phyloP scores from a whole-genome alignment of 2,329 filamentous ascomycete genomes.

The Allantophomopsis cytisporea region DNA sequence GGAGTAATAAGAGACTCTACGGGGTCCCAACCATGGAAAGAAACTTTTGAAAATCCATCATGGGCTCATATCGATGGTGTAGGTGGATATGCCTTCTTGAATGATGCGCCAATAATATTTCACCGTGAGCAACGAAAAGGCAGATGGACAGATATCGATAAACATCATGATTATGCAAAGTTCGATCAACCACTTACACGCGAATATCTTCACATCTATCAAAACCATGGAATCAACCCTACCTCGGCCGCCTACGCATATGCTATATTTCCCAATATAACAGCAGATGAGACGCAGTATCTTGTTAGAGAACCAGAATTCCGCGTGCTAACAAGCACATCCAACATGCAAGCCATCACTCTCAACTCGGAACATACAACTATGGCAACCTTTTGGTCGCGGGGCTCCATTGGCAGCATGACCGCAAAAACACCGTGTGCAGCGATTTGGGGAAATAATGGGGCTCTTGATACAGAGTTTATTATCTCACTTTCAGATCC shows the following conservation, averaged over 20 bases:
- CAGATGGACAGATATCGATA: constrained; percentile 8
- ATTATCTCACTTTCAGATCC: background rate
- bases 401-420: constrained; percentile 4
- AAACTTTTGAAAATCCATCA: background rate
- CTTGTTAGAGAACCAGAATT: constrained; percentile 3
- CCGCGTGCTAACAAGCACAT: background rate
- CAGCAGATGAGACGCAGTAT: constrained; percentile 2
- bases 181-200: constrained; percentile 4
- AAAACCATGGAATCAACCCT: constrained; percentile 6
- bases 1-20: no score
- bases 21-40: constrained; percentile 1
- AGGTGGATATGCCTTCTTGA: constrained; percentile 7
- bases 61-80: constrained; percentile 8
- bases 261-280: constrained; percentile 6
- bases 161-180: constrained; percentile 6
- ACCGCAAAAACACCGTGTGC: constrained; percentile 7
- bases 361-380: constrained; percentile 4
- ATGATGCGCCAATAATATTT: constrained; percentile 5
- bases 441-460: constrained; percentile 5
- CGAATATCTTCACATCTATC: constrained; percentile 8
- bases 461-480: background rate
- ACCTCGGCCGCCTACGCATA: constrained; percentile 5
- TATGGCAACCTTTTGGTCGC: constrained; percentile 8
- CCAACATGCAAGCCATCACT: constrained; percentile 2
- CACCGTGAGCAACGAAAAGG: constrained; percentile 5